phyloP scores from a whole-genome alignment of 2,329 filamentous ascomycete species.

The Fonsecaea pugnacius region DNA sequence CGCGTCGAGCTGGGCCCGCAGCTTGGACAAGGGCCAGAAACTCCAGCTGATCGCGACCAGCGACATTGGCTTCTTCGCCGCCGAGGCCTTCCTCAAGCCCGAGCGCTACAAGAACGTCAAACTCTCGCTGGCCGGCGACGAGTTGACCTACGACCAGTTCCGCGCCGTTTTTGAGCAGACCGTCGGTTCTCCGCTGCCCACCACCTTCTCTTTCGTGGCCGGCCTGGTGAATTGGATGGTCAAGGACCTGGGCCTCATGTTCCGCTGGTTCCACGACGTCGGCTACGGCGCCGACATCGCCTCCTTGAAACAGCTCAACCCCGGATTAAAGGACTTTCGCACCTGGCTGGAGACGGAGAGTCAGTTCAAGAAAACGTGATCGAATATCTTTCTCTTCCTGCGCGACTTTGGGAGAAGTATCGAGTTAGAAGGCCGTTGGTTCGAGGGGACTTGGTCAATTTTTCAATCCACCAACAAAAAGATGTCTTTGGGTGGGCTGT shows the following conservation, averaged over 20 bases:
- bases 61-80: constrained; percentile 55
- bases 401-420: too few relatives aligned
- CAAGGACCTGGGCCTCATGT: constrained; percentile 53
- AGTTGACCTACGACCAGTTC: constrained; percentile 47
- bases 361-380: constrained; percentile 27
- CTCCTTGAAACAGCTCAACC: constrained; percentile 48
- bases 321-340: constrained; percentile 52
- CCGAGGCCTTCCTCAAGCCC: constrained; percentile 49
- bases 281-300: constrained; percentile 54
- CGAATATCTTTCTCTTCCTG: background rate
- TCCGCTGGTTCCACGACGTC: constrained; percentile 54
- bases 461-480: too few relatives aligned
- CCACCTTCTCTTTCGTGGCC: constrained; percentile 48
- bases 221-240: constrained; percentile 48
- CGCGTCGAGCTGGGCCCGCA: constrained; percentile 25
- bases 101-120: constrained; percentile 45
- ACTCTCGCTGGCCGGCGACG: constrained; percentile 53
- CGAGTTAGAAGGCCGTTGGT: too few relatives aligned
- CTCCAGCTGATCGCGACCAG: constrained; percentile 49
- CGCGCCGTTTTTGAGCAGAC: constrained; percentile 40
- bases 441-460: too few relatives aligned
- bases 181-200: constrained; percentile 38
- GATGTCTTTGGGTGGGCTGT: too few relatives aligned
- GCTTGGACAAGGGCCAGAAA: background rate
- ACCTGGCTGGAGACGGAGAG: constrained; percentile 55